Conservation (phyloP, 2,329 filamentous ascomycete species). For the Corniculantispora saksenae region DNA sequence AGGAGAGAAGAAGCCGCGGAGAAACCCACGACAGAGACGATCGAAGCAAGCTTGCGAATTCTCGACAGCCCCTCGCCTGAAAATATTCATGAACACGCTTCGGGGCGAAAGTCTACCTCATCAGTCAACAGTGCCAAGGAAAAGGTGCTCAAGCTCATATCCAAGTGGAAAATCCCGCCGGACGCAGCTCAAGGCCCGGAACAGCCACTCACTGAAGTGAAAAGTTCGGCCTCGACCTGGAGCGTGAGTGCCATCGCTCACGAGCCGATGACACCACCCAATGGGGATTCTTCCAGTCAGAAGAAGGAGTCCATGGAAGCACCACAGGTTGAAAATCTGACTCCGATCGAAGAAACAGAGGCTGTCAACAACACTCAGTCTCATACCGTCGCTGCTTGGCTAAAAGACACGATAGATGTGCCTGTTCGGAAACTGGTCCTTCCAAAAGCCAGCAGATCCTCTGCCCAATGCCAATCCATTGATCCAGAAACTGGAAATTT, state of each 20-base stretch:
- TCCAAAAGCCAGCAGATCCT: neutral
- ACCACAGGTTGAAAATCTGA: neutral
- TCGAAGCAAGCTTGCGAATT: neutral
- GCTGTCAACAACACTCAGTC: neutral
- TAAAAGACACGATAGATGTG: neutral
- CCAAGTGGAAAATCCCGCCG: neutral
- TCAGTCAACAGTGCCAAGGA: neutral
- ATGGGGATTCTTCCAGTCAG: neutral
- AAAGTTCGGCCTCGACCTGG: neutral
- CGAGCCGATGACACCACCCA: neutral
- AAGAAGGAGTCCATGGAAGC: neutral
- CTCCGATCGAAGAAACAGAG: neutral
- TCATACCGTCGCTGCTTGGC: neutral
- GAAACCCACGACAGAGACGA: neutral
- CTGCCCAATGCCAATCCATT: neutral
- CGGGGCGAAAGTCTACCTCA: neutral
- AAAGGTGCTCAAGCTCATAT: neutral
- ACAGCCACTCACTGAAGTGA: neutral
- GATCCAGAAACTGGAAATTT: constrained; percentile 10
- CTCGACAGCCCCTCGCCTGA: neutral
- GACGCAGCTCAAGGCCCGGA: neutral
- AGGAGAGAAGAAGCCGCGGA: neutral
- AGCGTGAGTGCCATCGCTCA: neutral
- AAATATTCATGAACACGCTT: too few relatives aligned
- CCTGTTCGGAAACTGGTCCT: neutral